Evolutionary conservation across 371 early-diverging fungal species (phyloP), one percentile per base, ranked within the genome.

Genomic region (Spiromyces aspiralis): DNA sequence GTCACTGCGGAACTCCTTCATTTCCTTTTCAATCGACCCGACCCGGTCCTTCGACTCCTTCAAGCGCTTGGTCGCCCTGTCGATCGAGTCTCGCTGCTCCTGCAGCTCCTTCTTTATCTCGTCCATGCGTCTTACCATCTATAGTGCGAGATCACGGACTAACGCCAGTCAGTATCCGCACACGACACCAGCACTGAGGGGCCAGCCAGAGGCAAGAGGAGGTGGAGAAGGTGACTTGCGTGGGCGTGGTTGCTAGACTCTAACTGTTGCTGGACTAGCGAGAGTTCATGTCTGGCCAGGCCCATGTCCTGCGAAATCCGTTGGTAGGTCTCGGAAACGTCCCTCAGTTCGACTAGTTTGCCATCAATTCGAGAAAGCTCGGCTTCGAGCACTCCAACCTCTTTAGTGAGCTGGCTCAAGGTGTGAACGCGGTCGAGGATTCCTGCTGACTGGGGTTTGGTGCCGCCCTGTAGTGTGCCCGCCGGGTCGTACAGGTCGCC

Each of bases 401-500:
- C 70, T 4, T 59, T 46, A 35, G 73, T 74, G 12, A 83, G 66
- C 6, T 71, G 72, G 25, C 77, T 77, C 35, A 90, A 55, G 43
- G 73, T 69, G 49, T 84, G 80, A 16, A 90, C 49, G 46, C 83
- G 79, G 1, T 76, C 56, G 6, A 95, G 74, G 20, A 87, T 70
- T n/a, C 89, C 90, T 0, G 78, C 67, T 1, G 83, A 79, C 19
- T 68, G 63, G 2, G 89, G 79, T 54, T 77, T 79, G 22, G 95
- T 85, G 3, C 99, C 99, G 53, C 99, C 99, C 10, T 93, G 88
- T 21, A 99, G 70, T 0, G 93, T 90, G 28, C 99, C 99, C 27
- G 83, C 79, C 1, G 98, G 98, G 59, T 99, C 99, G 70, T 99
- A 99, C 3, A 96, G 77, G 69, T 97, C 99, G 25, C 99, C 99